Evolutionary conservation across 164 flowering plant genomes (phyloP).

Genomic region (Vitis riparia): DNA sequence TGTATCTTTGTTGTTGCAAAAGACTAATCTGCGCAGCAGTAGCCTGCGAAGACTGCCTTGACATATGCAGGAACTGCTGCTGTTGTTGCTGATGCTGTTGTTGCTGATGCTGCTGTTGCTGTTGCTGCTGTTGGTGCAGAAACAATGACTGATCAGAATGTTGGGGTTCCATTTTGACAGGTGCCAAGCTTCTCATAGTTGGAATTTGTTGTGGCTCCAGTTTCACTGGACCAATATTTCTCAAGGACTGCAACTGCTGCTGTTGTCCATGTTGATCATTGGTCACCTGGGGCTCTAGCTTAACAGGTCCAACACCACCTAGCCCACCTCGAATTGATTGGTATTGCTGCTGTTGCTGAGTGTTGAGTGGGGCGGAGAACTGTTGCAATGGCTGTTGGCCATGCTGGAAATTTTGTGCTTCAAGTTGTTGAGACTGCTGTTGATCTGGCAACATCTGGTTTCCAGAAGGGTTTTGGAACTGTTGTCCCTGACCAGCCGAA

Average conservation of each 20-base stretch:
- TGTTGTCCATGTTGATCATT: slow-evolving; percentile 63
- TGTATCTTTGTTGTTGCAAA: slow-evolving; percentile 66
- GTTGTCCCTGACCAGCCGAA: slow-evolving; percentile 69
- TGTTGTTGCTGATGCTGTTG: slow-evolving; percentile 48
- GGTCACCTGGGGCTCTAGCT: slow-evolving; percentile 69
- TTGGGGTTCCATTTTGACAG: slow-evolving; percentile 82
- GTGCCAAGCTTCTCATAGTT: slow-evolving; percentile 50
- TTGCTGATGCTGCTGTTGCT: slow-evolving; percentile 51
- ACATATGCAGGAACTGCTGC: slow-evolving; percentile 60
- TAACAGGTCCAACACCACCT: slow-evolving; percentile 64
- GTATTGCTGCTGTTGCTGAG: slow-evolving; percentile 54
- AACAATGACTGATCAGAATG: slow-evolving; percentile 72
- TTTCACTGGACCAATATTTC: slow-evolving; percentile 63
- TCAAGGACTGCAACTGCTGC: slow-evolving; percentile 61
- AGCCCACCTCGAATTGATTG: slow-evolving; percentile 60
- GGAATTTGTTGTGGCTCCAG: slow-evolving; percentile 75
- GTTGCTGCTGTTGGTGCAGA: slow-evolving; percentile 79
- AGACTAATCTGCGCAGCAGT: slow-evolving; percentile 74
- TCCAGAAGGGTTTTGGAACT: slow-evolving; percentile 50
- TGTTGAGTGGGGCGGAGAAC: slow-evolving; percentile 41
- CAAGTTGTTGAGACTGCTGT: slow-evolving; percentile 67
- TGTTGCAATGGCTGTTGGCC: slow-evolving; percentile 68
- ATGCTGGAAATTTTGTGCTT: slow-evolving; percentile 69
- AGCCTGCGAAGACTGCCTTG: slow-evolving; percentile 78
- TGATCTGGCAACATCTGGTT: slow-evolving; percentile 64